A percentile compares a stretch with the other conserved stretches of the same genome.
These are phyloP conservation scores for Solanum chacoense DNA, from an alignment of 305 asterid species.

Conservation along the genomic window DNA sequence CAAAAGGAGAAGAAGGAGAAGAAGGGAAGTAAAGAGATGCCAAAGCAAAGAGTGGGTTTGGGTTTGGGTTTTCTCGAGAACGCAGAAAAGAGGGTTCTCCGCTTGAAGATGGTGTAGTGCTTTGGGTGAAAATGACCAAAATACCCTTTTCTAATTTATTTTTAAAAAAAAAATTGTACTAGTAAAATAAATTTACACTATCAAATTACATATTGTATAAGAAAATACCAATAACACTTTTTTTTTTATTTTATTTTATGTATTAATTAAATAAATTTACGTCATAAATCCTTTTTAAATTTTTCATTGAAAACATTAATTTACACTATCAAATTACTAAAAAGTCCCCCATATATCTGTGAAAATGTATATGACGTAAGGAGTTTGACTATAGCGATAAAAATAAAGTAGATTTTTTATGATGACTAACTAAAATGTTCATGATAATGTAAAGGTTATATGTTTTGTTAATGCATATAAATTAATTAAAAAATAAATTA, in stretches of 20 bases:
- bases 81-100: background rate
- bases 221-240: background rate
- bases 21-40: background rate
- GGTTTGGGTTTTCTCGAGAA: background rate
- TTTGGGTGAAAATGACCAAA: background rate
- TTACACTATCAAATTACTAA: background rate
- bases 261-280: background rate
- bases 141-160: background rate
- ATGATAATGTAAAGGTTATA: background rate
- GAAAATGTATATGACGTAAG: background rate
- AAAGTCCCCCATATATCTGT: background rate
- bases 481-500: background rate
- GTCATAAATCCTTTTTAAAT: background rate
- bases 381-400: background rate
- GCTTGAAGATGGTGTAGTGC: background rate
- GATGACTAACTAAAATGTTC: background rate
- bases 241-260: background rate
- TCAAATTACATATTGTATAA: background rate
- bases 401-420: background rate
- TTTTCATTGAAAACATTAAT: background rate
- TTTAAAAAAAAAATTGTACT: background rate
- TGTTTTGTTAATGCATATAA: background rate
- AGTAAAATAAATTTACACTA: background rate
- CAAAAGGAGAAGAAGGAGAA: background rate
- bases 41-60: background rate